These are phyloP conservation scores for Microascus cirrosus DNA, from an alignment of 2,329 filamentous ascomycete species.

Conservation along the genomic window DNA sequence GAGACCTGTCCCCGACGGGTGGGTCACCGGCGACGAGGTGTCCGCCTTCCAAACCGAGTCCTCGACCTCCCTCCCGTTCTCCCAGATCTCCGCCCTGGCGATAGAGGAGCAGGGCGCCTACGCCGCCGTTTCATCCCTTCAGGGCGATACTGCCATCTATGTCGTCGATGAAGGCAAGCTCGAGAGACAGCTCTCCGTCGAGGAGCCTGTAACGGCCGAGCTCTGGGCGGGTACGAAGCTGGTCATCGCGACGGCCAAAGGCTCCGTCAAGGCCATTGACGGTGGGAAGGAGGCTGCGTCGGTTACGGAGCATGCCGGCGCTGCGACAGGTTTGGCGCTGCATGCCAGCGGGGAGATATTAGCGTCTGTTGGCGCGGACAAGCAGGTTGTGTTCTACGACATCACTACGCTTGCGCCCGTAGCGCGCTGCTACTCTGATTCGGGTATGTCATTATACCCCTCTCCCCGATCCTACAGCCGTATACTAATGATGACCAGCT, in stretches of 20 bases:
- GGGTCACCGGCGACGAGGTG: slow-evolving; percentile 68
- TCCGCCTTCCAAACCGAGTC: slow-evolving; percentile 31
- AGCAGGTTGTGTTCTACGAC: slow-evolving; percentile 88
- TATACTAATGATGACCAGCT: slow-evolving; percentile 29
- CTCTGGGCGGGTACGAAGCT: slow-evolving; percentile 58
- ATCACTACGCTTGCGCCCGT: slow-evolving; percentile 55
- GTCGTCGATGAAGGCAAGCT: slow-evolving; percentile 58
- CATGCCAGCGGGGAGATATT: slow-evolving; percentile 78
- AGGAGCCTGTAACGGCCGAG: slow-evolving; percentile 55
- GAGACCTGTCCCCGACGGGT: slow-evolving; percentile 72
- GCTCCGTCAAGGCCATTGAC: slow-evolving; percentile 71
- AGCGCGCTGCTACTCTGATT: slow-evolving; percentile 69
- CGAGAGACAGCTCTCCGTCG: slow-evolving; percentile 54
- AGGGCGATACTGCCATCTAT: slow-evolving; percentile 66
- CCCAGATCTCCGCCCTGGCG: slow-evolving; percentile 36
- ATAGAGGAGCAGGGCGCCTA: slow-evolving; percentile 40
- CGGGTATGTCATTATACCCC: slow-evolving; percentile 45
- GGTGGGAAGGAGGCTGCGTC: slow-evolving; percentile 56
- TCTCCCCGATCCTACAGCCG: neutral
- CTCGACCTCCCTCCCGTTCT: slow-evolving; percentile 34
- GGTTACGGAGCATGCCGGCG: slow-evolving; percentile 72
- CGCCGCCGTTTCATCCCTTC: slow-evolving; percentile 63
- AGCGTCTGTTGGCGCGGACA: slow-evolving; percentile 81
- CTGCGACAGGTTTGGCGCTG: slow-evolving; percentile 63
- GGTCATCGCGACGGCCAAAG: slow-evolving; percentile 63